Percentiles rank a stretch among this genome's conserved stretches.
phyloP scores from a whole-genome alignment of 805 yeast species.

The Candida tammaniensis region DNA sequence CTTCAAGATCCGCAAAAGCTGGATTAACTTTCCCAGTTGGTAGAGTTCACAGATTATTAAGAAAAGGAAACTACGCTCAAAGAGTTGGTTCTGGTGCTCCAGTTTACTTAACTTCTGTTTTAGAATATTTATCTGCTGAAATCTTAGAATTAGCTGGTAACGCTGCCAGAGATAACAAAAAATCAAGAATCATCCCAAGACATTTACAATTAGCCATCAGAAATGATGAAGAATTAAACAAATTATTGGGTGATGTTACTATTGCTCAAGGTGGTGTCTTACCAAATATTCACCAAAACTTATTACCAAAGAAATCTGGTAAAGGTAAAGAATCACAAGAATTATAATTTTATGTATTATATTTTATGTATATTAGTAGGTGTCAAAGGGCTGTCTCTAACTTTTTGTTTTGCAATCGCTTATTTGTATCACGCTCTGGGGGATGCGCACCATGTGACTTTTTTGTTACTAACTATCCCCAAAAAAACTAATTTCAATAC shows the following conservation, averaged over 20 bases:
- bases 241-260: slow-evolving; percentile 49
- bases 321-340: slow-evolving; percentile 58
- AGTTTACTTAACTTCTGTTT: slow-evolving; percentile 48
- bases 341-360: slow-evolving; percentile 33
- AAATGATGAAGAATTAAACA: slow-evolving; percentile 51
- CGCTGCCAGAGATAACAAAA: slow-evolving; percentile 52
- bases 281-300: slow-evolving; percentile 49
- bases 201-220: slow-evolving; percentile 52
- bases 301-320: slow-evolving; percentile 55
- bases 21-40: slow-evolving; percentile 52
- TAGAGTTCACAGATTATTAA: slow-evolving; percentile 50
- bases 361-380: slow-evolving; percentile 16
- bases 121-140: slow-evolving; percentile 50
- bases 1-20: slow-evolving; percentile 49
- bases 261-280: slow-evolving; percentile 54
- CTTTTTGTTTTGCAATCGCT: background rate
- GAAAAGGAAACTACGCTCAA: slow-evolving; percentile 51
- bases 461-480: background rate
- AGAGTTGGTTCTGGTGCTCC: slow-evolving; percentile 55
- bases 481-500: background rate
- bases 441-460: background rate
- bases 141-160: slow-evolving; percentile 52
- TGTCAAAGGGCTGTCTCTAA: background rate
- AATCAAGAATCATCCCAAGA: slow-evolving; percentile 51
- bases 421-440: background rate